Percentiles rank a stretch among this genome's conserved stretches.
phyloP scores from a whole-genome alignment of 805 yeast species.

The Candida broadrunensis region DNA sequence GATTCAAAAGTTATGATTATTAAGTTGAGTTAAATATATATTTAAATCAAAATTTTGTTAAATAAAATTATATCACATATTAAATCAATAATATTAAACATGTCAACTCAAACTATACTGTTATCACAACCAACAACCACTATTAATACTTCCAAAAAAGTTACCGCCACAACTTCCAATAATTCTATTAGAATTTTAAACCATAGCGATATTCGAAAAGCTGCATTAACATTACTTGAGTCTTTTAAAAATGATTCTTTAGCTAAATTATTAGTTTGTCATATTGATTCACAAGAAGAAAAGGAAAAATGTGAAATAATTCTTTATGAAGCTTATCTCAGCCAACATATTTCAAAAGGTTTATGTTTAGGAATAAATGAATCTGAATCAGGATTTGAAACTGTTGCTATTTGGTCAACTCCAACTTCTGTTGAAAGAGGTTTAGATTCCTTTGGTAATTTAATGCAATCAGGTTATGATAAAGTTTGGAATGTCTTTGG shows the following conservation, averaged over 20 bases:
- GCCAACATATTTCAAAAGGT: slow-evolving; percentile 50
- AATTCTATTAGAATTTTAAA: slow-evolving; percentile 12
- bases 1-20: too few species aligned
- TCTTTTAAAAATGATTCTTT: slow-evolving; percentile 35
- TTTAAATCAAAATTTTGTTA: background rate
- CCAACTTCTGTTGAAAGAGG: slow-evolving; percentile 43
- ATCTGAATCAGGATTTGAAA: slow-evolving; percentile 40
- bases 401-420: slow-evolving; percentile 53
- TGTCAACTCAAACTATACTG: background rate
- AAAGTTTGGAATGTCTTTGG: slow-evolving; percentile 49
- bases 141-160: background rate
- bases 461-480: slow-evolving; percentile 53
- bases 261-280: slow-evolving; percentile 27
- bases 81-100: background rate
- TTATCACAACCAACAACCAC: background rate
- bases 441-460: slow-evolving; percentile 43
- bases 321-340: slow-evolving; percentile 49
- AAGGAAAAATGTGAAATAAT: slow-evolving; percentile 28
- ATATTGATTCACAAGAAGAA: slow-evolving; percentile 15
- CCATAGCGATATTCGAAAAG: slow-evolving; percentile 26
- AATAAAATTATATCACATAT: background rate
- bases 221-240: slow-evolving; percentile 33
- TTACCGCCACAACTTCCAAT: background rate
- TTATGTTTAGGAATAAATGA: slow-evolving; percentile 50
- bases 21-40: too few species aligned